phyloP scores from a whole-genome alignment of 2,329 filamentous ascomycete genomes.

The Trichoderma semiorbis region DNA sequence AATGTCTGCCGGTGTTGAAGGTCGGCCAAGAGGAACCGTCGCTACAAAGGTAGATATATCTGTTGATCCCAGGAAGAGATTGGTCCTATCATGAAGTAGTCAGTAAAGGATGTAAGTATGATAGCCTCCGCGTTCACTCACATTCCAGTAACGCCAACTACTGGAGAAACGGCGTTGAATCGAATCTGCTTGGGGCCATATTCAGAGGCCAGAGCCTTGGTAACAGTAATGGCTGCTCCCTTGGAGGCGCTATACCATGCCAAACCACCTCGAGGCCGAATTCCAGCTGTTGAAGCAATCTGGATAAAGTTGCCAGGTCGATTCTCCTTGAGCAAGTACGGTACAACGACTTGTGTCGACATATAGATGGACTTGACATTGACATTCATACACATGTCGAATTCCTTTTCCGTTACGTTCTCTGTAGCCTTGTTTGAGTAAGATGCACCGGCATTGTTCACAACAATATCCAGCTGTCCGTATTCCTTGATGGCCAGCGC shows the following conservation, averaged over 20 bases:
- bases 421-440: conserved; percentile 61
- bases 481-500: conserved; percentile 43
- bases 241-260: conserved; percentile 72
- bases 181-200: conserved; percentile 70
- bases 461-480: conserved; percentile 53
- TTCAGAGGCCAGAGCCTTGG: conserved; percentile 62
- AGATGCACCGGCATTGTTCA: conserved; percentile 60
- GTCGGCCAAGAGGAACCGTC: conserved; percentile 52
- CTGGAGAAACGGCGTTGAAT: conserved; percentile 68
- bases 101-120: neutral
- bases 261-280: conserved; percentile 57
- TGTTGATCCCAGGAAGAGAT: conserved; percentile 55
- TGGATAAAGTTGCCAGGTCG: conserved; percentile 61
- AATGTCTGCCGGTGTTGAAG: conserved; percentile 59
- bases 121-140: conserved; percentile 22
- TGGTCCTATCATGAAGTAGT: conserved; percentile 29
- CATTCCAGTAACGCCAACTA: conserved; percentile 65
- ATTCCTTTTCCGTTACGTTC: conserved; percentile 63
- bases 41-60: conserved; percentile 54
- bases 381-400: conserved; percentile 63
- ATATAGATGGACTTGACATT: conserved; percentile 67
- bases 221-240: conserved; percentile 60
- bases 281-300: conserved; percentile 60
- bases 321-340: conserved; percentile 56
- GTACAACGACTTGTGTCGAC: conserved; percentile 56